Conservation (phyloP, 2,329 filamentous ascomycete genomes). For the Cladophialophora yegresii region DNA sequence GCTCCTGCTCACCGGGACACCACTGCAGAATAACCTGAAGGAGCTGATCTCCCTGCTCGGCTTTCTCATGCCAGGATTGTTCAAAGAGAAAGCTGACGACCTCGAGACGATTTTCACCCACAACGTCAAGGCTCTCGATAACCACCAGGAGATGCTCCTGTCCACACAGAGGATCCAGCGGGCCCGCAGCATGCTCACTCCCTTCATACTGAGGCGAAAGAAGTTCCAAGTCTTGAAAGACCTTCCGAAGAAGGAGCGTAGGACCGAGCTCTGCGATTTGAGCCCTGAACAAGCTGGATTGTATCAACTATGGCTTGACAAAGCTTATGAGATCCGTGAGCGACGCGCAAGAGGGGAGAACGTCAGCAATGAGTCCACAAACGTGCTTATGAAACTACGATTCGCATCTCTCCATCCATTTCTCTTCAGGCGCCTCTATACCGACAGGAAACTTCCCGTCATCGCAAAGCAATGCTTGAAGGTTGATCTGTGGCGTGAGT, state of each 20-base stretch:
- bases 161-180: conserved; percentile 83
- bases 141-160: conserved; percentile 73
- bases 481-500: conserved; percentile 59
- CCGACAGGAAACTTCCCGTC: conserved; percentile 70
- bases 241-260: conserved; percentile 75
- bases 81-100: conserved; percentile 72
- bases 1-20: conserved; percentile 84
- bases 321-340: conserved; percentile 61
- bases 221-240: conserved; percentile 87
- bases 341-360: conserved; percentile 59
- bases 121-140: conserved; percentile 78
- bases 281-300: conserved; percentile 70
- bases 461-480: conserved; percentile 77
- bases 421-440: conserved; percentile 79
- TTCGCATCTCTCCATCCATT: conserved; percentile 91
- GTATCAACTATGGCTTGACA: conserved; percentile 69
- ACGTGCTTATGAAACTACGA: conserved; percentile 84
- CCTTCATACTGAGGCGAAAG: conserved; percentile 90
- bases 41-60: conserved; percentile 87
- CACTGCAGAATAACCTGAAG: conserved; percentile 92
- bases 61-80: conserved; percentile 90
- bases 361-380: conserved; percentile 57
- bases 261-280: conserved; percentile 79
- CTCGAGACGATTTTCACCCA: conserved; percentile 88
- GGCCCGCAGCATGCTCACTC: conserved; percentile 88